Base-by-base conservation (phyloP, 202 grass and related monocot species). In the Zoysia matrella region DNA sequence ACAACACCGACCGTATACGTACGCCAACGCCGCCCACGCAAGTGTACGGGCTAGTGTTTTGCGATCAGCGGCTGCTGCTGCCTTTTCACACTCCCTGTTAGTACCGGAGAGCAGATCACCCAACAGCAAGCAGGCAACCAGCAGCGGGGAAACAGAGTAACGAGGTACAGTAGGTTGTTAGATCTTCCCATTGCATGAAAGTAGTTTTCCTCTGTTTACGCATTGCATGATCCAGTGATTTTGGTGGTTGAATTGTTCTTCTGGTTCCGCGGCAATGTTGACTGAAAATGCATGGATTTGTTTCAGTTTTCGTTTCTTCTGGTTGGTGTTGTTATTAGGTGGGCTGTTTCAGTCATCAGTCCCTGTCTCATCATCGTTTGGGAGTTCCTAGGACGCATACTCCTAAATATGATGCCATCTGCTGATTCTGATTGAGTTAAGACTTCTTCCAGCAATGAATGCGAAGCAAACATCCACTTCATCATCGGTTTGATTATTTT, bases 381-480 rank as follows among this genome's bases (percentile, higher is more conserved):
- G 7, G 74, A 47, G 56, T 36, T 71, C 66, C 56, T 54, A 63
- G 55, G 82, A 77, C 77, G 54, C 56, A 62, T 73, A 54, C 22
- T 22, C 22, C 22, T 22, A 22, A 47, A 39, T 39, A 40, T 51
- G 11, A 10, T 52, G 64, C 4, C 64, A 69, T 60, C 41, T 77
- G 53, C 39, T 52, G 45, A 2, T 61, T 69, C 44, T 67, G 58
- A 36, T 36, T 66, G 52, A 56, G 70, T 52, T 4, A 5, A 69
- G 14, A 49, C 14, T 78, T 4, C 2, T 65, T 45, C 6, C n/a
- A 46, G 15, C 45, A 84, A 61, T 61, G 58, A 61, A 61, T 71
- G 8, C 55, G 0, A 30, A 47, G 52, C 68, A 60, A 57, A 30
- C 39, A 16, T n/a, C 46, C 8, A 13, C 71, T 39, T 10, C 44